These are phyloP conservation scores for Pelargonium australe DNA, from an alignment of 441 rosid genomes.

Conservation along the genomic window DNA sequence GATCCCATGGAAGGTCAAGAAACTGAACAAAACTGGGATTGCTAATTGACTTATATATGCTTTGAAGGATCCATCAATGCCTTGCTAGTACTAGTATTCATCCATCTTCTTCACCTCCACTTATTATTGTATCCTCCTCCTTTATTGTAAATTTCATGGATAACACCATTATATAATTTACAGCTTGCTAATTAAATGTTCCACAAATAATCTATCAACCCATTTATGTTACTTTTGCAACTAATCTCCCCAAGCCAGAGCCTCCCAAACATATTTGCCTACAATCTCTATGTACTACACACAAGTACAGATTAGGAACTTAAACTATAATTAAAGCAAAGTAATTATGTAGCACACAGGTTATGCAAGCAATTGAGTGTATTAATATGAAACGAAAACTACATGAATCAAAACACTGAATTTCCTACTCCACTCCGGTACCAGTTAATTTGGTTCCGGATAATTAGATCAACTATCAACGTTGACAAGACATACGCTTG, in stretches of 20 bases:
- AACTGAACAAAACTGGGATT: conserved; percentile 36
- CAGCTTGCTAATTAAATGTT: too few species aligned
- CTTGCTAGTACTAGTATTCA: background rate
- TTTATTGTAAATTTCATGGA: too few species aligned
- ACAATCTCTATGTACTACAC: too few species aligned
- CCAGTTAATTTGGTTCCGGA: background rate
- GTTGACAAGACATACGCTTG: conserved; percentile 9
- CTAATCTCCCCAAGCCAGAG: too few species aligned
- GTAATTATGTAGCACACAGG: background rate
- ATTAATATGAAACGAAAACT: background rate
- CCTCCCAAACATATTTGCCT: too few species aligned
- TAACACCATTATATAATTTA: too few species aligned
- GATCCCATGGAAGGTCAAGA: conserved; percentile 59
- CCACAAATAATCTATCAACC: too few species aligned
- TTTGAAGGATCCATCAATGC: background rate
- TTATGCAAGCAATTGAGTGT: background rate
- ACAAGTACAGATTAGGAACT: too few species aligned
- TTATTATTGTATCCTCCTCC: too few species aligned
- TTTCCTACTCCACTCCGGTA: background rate
- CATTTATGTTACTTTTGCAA: too few species aligned
- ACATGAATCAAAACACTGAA: background rate
- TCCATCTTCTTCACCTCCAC: background rate
- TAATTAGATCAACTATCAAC: background rate
- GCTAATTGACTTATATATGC: conserved; percentile 23
- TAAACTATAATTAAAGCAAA: too few species aligned